Percentiles rank a stretch among this genome's conserved stretches.
phyloP scores from a whole-genome alignment of 2,329 filamentous ascomycete species.

The Exophiala sp. region DNA sequence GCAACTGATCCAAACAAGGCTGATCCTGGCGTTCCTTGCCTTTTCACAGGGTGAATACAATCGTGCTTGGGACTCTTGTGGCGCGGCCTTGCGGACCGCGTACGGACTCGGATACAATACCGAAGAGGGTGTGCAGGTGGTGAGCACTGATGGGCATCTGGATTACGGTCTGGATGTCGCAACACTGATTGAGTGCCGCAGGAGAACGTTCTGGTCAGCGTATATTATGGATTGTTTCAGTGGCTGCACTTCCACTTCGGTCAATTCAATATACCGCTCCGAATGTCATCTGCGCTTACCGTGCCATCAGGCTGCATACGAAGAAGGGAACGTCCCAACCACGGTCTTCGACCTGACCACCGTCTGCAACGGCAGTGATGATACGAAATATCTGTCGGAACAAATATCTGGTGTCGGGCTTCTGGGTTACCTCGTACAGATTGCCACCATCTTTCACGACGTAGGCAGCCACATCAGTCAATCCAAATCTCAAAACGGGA shows the following conservation, averaged over 20 bases:
- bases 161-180: constrained; percentile 54
- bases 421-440: constrained; percentile 22
- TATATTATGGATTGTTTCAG: constrained; percentile 65
- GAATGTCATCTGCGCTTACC: constrained; percentile 64
- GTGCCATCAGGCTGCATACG: constrained; percentile 55
- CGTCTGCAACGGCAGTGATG: background rate
- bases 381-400: background rate
- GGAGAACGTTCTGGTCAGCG: constrained; percentile 66
- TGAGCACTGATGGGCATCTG: constrained; percentile 42
- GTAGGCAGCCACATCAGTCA: constrained; percentile 12
- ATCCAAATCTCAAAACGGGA: background rate
- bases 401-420: constrained; percentile 10
- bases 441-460: constrained; percentile 25
- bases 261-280: constrained; percentile 55
- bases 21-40: constrained; percentile 63
- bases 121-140: constrained; percentile 49
- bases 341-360: constrained; percentile 41
- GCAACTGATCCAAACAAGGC: constrained; percentile 60
- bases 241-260: constrained; percentile 50
- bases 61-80: constrained; percentile 59
- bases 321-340: constrained; percentile 52
- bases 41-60: constrained; percentile 55
- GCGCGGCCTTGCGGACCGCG: constrained; percentile 56
- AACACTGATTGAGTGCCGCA: constrained; percentile 59
- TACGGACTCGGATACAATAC: constrained; percentile 58